Evolutionary conservation across 768 basidiomycete species (phyloP).

Genomic region (Neoboletus brunneissimus): DNA sequence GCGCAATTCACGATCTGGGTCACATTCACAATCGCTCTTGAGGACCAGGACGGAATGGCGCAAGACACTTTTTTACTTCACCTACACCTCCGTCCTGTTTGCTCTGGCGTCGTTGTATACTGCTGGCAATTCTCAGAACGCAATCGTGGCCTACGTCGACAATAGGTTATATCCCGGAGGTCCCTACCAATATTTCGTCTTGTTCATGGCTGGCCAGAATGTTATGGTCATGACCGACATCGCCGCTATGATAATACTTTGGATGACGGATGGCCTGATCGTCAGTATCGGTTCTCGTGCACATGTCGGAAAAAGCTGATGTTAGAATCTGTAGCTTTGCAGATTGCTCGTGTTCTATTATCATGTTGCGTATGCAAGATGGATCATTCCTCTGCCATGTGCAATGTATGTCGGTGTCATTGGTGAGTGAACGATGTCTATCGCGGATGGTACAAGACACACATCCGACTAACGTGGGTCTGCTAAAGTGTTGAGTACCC

Average conservation of each 20-base stretch:
- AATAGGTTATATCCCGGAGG: constrained; percentile 29
- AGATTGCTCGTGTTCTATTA: constrained; percentile 27
- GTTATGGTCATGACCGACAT: constrained; percentile 26
- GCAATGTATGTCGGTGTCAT: constrained; percentile 25
- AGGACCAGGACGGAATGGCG: constrained; percentile 4
- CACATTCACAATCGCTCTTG: constrained; percentile 4
- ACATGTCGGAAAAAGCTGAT: not conserved
- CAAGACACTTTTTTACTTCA: constrained; percentile 27
- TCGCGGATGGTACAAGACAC: not conserved
- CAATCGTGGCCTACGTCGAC: constrained; percentile 30
- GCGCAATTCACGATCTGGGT: constrained; percentile 1
- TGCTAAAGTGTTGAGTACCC: constrained; percentile 19
- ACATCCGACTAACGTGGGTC: not conserved
- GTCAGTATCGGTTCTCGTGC: constrained; percentile 12
- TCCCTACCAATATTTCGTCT: constrained; percentile 22
- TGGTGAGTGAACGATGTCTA: constrained; percentile 10
- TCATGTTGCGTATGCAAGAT: constrained; percentile 17
- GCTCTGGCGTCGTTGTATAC: constrained; percentile 27
- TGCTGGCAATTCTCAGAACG: constrained; percentile 27
- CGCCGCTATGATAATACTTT: constrained; percentile 24
- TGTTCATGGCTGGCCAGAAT: constrained; percentile 25
- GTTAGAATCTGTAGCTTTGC: constrained; percentile 10
- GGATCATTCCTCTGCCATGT: constrained; percentile 26
- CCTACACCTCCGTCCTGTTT: constrained; percentile 28
- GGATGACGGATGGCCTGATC: constrained; percentile 31